Evolutionary conservation across 495 filamentous ascomycete species (phyloP).

Genomic region (Aspergillus asperescens): DNA sequence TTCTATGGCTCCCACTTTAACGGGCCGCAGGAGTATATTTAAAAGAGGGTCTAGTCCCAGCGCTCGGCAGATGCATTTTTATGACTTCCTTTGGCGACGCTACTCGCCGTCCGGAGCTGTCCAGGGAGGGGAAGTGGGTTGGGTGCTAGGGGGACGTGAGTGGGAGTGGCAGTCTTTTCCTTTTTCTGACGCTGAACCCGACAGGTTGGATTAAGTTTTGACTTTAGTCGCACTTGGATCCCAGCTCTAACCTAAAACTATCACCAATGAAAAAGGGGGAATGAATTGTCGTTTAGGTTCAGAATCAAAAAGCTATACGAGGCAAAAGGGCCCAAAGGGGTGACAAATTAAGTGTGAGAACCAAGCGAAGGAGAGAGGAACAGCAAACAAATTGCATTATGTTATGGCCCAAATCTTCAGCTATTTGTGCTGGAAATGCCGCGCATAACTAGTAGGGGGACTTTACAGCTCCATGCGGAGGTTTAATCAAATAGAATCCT

Average conservation of each 20-base stretch:
- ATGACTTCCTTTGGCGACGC: neutral
- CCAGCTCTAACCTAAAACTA: slow-evolving; percentile 17
- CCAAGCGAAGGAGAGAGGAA: too few relatives aligned
- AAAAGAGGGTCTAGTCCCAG: neutral
- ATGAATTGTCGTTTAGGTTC: neutral
- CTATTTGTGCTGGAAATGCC: slow-evolving; percentile 3
- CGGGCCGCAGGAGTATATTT: too few relatives aligned
- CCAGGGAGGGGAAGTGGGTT: slow-evolving; percentile 11
- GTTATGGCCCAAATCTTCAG: too few relatives aligned
- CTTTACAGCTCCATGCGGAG: neutral
- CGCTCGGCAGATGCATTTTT: slow-evolving; percentile 9
- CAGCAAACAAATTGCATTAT: too few relatives aligned
- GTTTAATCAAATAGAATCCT: neutral
- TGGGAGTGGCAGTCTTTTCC: slow-evolving; percentile 13
- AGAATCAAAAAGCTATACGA: neutral
- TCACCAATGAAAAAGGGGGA: neutral
- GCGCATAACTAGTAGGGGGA: slow-evolving; percentile 1
- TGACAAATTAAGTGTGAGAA: too few relatives aligned
- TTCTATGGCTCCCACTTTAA: too few relatives aligned
- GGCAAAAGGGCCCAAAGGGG: too few relatives aligned
- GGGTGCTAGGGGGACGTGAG: slow-evolving; percentile 8
- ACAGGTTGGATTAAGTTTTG: slow-evolving; percentile 44
- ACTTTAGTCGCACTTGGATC: slow-evolving; percentile 35
- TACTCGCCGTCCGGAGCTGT: slow-evolving; percentile 3
- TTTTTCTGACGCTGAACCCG: slow-evolving; percentile 28